phyloP scores from a whole-genome alignment of 345 rosid species.

The Lepidium aucheri region DNA sequence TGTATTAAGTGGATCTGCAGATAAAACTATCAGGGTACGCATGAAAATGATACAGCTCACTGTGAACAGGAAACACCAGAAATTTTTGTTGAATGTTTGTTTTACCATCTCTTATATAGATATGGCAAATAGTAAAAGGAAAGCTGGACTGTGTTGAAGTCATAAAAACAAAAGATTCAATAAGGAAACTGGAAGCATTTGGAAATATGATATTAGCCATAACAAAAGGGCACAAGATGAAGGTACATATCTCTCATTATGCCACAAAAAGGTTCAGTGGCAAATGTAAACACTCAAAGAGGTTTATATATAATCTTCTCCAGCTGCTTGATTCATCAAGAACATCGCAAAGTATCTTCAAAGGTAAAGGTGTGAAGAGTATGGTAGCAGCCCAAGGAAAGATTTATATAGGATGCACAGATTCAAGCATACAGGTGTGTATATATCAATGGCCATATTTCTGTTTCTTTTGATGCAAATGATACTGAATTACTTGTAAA shows the following conservation, averaged over 20 bases:
- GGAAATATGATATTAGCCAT: slow-evolving; percentile 45
- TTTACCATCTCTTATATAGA: slow-evolving; percentile 32
- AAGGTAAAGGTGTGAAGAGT: slow-evolving; percentile 53
- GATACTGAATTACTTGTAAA: not conserved
- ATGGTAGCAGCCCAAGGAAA: slow-evolving; percentile 56
- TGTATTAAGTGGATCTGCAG: slow-evolving; percentile 82
- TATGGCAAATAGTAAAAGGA: slow-evolving; percentile 64
- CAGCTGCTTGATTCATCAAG: slow-evolving; percentile 68
- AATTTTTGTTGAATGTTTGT: not conserved
- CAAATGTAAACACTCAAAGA: slow-evolving; percentile 3
- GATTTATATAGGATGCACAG: slow-evolving; percentile 65
- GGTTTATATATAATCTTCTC: not conserved
- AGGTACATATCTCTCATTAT: slow-evolving; percentile 35
- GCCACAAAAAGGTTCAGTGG: too few relatives aligned
- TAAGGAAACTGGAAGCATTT: slow-evolving; percentile 45
- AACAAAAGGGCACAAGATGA: slow-evolving; percentile 51
- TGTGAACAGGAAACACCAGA: too few relatives aligned
- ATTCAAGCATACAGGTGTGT: slow-evolving; percentile 82
- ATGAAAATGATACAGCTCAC: slow-evolving; percentile 2
- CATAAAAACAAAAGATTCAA: slow-evolving; percentile 51
- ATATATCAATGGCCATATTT: not conserved
- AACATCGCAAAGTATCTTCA: slow-evolving; percentile 42
- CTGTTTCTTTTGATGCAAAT: not conserved
- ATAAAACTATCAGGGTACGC: slow-evolving; percentile 60
- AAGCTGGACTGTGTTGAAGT: slow-evolving; percentile 66